Conservation (phyloP, 1,139 yeast species). For the Geotrichum bryndzae region DNA sequence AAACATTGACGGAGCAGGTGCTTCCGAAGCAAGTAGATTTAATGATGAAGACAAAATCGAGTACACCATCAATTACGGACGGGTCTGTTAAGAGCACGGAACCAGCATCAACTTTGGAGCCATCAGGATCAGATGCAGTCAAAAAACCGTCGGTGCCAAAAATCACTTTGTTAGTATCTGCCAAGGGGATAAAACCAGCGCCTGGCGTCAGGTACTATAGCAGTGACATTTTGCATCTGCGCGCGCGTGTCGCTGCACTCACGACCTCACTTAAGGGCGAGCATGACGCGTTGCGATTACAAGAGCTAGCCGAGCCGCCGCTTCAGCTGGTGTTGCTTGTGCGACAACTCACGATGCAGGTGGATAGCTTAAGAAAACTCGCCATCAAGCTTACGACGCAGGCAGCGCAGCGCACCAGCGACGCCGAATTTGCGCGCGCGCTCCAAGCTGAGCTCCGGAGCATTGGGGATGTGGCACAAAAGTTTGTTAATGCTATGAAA, state of each 20-base stretch:
- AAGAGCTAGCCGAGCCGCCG: not conserved
- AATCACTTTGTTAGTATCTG: not conserved
- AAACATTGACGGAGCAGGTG: too few relatives aligned
- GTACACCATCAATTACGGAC: not conserved
- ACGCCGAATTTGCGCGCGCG: not conserved
- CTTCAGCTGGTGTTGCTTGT: not conserved
- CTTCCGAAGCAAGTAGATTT: not conserved
- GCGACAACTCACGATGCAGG: not conserved
- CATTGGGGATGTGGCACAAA: not conserved
- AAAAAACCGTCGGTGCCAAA: not conserved
- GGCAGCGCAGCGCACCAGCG: not conserved
- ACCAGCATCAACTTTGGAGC: not conserved
- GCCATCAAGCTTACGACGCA: not conserved
- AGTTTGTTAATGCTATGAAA: not conserved
- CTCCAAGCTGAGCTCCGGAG: not conserved
- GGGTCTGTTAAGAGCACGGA: not conserved
- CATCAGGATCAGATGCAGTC: not conserved
- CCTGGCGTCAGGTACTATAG: not conserved
- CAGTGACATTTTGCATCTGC: not conserved
- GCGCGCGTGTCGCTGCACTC: not conserved
- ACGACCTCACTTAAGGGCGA: not conserved
- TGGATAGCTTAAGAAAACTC: not conserved
- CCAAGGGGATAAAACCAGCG: not conserved
- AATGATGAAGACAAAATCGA: not conserved
- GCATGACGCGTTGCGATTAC: not conserved